Evolutionary conservation across 208 protist species (phyloP), one percentile per base, ranked within the genome.

Genomic region (Wallacemonas collosoma): DNA sequence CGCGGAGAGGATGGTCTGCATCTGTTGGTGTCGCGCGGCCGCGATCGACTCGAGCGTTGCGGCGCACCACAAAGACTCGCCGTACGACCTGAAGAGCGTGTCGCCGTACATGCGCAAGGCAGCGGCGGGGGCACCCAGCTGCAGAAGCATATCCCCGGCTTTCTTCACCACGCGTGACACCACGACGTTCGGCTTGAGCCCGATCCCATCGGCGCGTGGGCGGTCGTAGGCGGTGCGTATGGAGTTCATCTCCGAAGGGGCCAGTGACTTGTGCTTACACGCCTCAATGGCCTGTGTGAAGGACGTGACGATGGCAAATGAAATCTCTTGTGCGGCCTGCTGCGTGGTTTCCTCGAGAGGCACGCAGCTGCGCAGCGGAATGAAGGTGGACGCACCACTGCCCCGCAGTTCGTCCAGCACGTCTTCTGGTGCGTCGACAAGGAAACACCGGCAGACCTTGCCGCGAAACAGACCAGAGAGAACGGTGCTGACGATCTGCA

Each of bases 1-100:
- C 38, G 75, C 53, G 15, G 72, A 77, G 1, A 81, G n/a, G 41
- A 92, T 85, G 1, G 68, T 68, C 54, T 66, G 71, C 53, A 82
- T 58, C 70, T 93, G 81, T 54, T 88, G 74, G 61, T 91, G 93
- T 2, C 93, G 86, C n/a, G 81, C 79, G 2, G 88, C 87, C 2
- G 90, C 93, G 75, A 97, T 88, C 54, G 87, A 77, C 68, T 97
- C 88, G 26, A 97, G 65, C 26, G 83, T 93, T 1, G 88, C 87
- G 14, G 87, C 85, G 73, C 85, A 87, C 90, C 90, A 94, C 60
- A 94, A 61, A 17, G 80, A 72, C 70, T 94, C 88, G 2, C 67
- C 68, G 38, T 79, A 79, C 2, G 75, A 85, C 55, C 64, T 76
- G 64, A 93, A 93, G 64, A 87, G 74, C 12, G 89, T 93, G 45